Base-by-base conservation (phyloP, 371 early-diverging fungal species). In the Coemansia sp. region DNA sequence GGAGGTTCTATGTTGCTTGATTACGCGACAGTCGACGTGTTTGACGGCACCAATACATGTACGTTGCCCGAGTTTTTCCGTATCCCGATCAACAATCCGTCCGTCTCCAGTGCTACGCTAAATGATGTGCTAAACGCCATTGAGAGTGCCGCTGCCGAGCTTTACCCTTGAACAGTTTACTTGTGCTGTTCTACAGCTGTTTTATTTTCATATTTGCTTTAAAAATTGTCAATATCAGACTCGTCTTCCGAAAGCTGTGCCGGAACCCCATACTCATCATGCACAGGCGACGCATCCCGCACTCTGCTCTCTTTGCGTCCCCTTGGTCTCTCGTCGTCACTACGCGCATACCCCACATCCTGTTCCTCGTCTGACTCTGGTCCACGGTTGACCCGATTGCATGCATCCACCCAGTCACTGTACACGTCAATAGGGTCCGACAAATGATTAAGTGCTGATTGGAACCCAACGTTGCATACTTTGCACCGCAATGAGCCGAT, bases 51-150 rank as follows among this genome's bases (percentile, higher is more conserved):
- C 0, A 84, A 85, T n/a, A 48, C 82, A 34, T 80, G 66, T 4
- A 47, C 64, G 64, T 39, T 84, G 31, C 89, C 91, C 0, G 68
- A 81, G 22, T 92, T 92, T 68, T 88, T 90, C 77, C 82, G 92
- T 22, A 80, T 91, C 13, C 89, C 89, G 6, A 76, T 90, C 61
- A 90, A 91, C 77, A 85, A 85, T 14, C 90, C 91, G 5, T 80
- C 80, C 29, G 84, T 90, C 27, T 73, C 81, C 22, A 68, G 80
- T 22, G 68, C 80, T 31, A 85, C 90, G 29, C 69, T 91, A 50
- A 73, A 68, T 14, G 69, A 63, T 51, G 68, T 92, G 5, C 78
- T 90, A 26, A 81, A 83, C 27, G 81, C 84, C 26, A 86, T 92
- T 56, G 86, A 85, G 61, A 13, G 26, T 1, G 56, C 74, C 0